phyloP scores from a whole-genome alignment of 2,329 filamentous ascomycete species.

The Fusarium sulawesiense region DNA sequence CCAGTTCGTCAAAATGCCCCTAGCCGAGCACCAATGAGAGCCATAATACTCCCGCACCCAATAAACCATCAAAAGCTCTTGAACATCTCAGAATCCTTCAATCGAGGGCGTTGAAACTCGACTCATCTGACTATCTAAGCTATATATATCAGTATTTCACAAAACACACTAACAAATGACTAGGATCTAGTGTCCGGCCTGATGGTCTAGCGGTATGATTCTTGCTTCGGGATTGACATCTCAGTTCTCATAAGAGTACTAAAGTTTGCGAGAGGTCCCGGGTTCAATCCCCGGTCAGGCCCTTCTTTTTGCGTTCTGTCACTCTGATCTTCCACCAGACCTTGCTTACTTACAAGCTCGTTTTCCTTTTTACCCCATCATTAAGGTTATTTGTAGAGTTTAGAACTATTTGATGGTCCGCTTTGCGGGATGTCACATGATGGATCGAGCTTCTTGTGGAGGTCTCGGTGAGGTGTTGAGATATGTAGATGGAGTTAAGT shows the following conservation, averaged over 20 bases:
- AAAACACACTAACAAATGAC: not conserved
- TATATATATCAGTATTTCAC: too few relatives aligned
- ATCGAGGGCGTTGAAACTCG: not conserved
- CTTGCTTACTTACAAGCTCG: not conserved
- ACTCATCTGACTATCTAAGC: too few relatives aligned
- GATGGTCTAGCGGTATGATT: conserved; percentile 38
- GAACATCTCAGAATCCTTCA: rapidly evolving
- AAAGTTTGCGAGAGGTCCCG: conserved; percentile 57
- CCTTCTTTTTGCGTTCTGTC: conserved; percentile 29
- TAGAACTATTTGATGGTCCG: not conserved
- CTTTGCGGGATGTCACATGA: not conserved
- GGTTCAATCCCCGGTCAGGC: conserved; percentile 61
- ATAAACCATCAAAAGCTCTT: not conserved
- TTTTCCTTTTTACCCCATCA: not conserved
- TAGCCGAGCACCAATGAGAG: not conserved
- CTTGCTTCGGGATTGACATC: conserved; percentile 36
- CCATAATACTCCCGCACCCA: rapidly evolving
- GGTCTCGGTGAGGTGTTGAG: not conserved
- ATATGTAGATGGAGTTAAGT: too few relatives aligned
- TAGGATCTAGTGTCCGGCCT: conserved; percentile 32
- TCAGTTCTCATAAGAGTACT: conserved; percentile 16
- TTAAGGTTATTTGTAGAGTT: not conserved
- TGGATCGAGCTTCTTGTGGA: not conserved
- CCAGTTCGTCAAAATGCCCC: not conserved
- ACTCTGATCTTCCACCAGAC: rapidly evolving